Percentiles rank a stretch among this genome's conserved stretches.
Evolutionary conservation across 2,329 filamentous ascomycete species (phyloP).

Genomic region (Pezicula neosporulosa): DNA sequence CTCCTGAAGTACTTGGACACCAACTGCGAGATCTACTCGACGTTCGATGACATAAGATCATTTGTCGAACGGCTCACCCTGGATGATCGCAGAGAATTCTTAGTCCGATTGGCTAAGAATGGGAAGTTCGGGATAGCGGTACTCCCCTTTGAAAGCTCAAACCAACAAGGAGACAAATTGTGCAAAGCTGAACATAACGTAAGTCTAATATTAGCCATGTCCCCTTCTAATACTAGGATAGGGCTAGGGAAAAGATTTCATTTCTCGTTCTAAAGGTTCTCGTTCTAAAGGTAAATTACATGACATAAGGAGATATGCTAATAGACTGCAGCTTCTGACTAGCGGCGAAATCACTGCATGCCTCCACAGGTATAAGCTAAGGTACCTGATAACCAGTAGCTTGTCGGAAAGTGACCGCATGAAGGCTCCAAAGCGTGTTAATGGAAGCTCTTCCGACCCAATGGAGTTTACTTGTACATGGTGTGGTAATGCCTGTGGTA

Average conservation of each 20-base stretch:
- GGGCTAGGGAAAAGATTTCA: background rate
- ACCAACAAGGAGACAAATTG: background rate
- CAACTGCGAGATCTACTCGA: conserved; percentile 25
- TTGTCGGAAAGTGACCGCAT: conserved; percentile 17
- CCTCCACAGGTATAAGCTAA: conserved; percentile 24
- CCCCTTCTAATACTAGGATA: background rate
- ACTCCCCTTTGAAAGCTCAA: background rate
- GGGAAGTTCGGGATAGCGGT: background rate
- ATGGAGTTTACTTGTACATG: conserved; percentile 9
- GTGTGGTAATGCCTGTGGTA: conserved; percentile 15
- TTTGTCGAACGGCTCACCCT: conserved; percentile 16
- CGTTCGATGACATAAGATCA: conserved; percentile 25
- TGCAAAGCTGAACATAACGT: background rate
- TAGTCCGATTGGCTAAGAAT: background rate
- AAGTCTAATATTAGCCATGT: background rate
- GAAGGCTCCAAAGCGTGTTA: conserved; percentile 6
- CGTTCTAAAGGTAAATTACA: background rate
- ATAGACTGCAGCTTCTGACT: conserved; percentile 15
- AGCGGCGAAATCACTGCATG: conserved; percentile 17
- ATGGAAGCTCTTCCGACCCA: background rate
- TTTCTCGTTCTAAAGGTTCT: background rate
- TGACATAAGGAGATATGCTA: conserved; percentile 1
- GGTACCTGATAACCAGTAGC: conserved; percentile 21
- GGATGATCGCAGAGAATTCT: background rate
- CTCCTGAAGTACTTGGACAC: conserved; percentile 23